Conservation (phyloP, 2,329 filamentous ascomycete genomes). For the Trichoderma hamatum region DNA sequence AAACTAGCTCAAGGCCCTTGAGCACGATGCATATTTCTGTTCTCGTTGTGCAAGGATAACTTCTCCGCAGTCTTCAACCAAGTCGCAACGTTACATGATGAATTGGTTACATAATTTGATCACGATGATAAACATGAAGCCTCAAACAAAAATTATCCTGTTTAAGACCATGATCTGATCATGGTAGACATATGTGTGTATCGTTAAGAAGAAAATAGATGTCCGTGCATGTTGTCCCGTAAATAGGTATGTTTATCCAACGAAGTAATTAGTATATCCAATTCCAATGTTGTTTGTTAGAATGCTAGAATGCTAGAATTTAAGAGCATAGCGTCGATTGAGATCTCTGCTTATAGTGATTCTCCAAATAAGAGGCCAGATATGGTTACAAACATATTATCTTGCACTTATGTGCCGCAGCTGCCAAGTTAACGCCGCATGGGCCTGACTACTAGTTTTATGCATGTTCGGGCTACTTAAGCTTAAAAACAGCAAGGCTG, state of each 20-base stretch:
- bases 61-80: background rate
- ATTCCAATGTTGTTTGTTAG: background rate
- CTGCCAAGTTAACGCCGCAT: background rate
- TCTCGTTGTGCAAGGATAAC: background rate
- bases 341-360: background rate
- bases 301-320: background rate
- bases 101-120: background rate
- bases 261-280: background rate
- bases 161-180: background rate
- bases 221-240: background rate
- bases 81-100: slow-evolving; percentile 5
- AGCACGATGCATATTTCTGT: background rate
- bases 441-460: background rate
- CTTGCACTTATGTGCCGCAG: background rate
- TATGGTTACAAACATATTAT: background rate
- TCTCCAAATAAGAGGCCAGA: background rate
- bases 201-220: background rate
- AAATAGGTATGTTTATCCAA: background rate
- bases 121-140: background rate
- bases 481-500: background rate
- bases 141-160: background rate
- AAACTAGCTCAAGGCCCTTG: background rate
- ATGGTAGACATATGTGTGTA: background rate
- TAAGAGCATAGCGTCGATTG: background rate
- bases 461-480: background rate